Base-by-base conservation (phyloP, 495 filamentous ascomycete species). In the Mytilinidion resinicola region DNA sequence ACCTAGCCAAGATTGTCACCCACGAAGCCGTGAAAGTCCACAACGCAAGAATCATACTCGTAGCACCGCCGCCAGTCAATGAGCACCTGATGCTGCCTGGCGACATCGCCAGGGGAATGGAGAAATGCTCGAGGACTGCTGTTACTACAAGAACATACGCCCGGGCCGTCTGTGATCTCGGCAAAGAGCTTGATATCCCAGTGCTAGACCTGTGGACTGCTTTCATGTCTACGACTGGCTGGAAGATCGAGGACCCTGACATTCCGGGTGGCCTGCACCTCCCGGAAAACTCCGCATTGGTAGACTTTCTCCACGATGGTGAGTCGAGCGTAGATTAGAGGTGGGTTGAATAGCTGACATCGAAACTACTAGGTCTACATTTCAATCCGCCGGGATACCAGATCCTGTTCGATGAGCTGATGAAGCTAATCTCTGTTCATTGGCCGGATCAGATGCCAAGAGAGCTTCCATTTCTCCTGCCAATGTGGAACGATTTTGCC, bases 41-140 rank as follows among this genome's bases (percentile, higher is more conserved):
- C 60, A 81, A 80, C 39, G 79, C 90, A 12, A 82, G 79, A 46
- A 82, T 93, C 55, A 78, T 95, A 46, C 71, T 96, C 15, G 76
- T 95, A 50, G 89, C 84, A 0, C 89, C 91, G 25, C 84, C 90
- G 1, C 89, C 91, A 0, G 68, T 96, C 36, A 86, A 93, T 64
- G 86, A 96, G 73, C 86, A 91, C 63, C 79, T 80, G 59, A 68
- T 79, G 25, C 74, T 78, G 55, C 66, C 68, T 53, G 69, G 77
- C 15, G 86, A 91, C 64, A 62, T 73, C 42, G 72, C 66, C 6
- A 74, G 70, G 34, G 80, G 79, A 5, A 72, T 76, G 44, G 59
- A 69, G 3, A 72, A 77, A 58, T 76, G 77, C 9, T 82, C 76
- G 35, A 77, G 90, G 51, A 82, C 82, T 17, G 83, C 86, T 21